Base-by-base conservation (phyloP, 345 rosid species). In the Eucalyptus urophylla region DNA sequence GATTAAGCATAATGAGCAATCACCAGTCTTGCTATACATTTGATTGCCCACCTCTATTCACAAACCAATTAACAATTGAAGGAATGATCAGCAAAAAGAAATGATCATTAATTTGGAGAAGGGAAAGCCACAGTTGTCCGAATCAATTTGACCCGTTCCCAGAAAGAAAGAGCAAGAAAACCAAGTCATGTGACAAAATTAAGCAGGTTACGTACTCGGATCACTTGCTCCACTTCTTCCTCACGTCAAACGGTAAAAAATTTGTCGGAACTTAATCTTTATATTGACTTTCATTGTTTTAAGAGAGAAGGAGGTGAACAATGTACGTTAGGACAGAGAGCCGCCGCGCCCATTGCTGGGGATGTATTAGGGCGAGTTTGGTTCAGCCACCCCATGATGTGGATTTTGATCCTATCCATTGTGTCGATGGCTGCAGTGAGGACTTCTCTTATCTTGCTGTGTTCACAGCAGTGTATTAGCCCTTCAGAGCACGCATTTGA, bases 301-400 rank as follows among this genome's bases (percentile, higher is more conserved):
- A 14, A 72, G 15, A 47, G 33, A 2, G 1, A 19, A 49, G 85
- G 86, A 21, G 31, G 51, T 51, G 89, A 44, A 49, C 67, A 44
- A 88, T 50, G 80, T 37, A 58, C 49, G 43, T 47, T 88, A 7
- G 43, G 94, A 86, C 24, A 51, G 80, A 93, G 93, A 53, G 90
- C 49, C 3, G 88, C 92, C 51, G 87, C 86, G 16, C 56, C 87
- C 33, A 45, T 86, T 6, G 91, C 67, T n/a, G 49, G 88, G 13
- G 86, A 31, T 80, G 88, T 69, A n/a, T 40, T n/a, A 9, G 89
- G 58, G 25, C 88, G 89, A 45, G 90, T 56, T 51, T 88, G 93
- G 69, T 80, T 88, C 17, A 92, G 93, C 95, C 95, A 94, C 49
- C 91, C 94, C 94, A 94, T 94, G 91, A 93, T 58, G 87, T 93